phyloP scores from a whole-genome alignment of 805 yeast genomes.

The Phaffomyces thermotolerans region DNA sequence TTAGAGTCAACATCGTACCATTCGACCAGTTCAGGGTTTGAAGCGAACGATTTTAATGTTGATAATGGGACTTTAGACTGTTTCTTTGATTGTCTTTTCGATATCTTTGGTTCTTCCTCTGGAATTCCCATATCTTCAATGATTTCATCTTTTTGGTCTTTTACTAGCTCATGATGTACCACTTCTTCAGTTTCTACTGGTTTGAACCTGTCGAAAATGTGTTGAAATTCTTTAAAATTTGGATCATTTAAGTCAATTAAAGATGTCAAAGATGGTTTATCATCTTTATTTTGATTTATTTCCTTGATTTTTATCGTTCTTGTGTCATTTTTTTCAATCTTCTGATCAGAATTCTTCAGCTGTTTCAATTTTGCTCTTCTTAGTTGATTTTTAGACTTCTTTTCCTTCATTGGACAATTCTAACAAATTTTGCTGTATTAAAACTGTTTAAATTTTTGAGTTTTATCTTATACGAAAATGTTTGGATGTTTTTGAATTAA shows the following conservation, averaged over 20 bases:
- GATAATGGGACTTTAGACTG: conserved; percentile 58
- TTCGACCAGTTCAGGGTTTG: conserved; percentile 68
- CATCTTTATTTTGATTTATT: neutral
- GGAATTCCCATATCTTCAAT: conserved; percentile 22
- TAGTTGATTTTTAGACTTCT: conserved; percentile 31
- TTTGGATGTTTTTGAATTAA: neutral
- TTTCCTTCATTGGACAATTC: conserved; percentile 1
- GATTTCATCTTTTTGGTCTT: conserved; percentile 23
- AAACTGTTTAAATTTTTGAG: neutral
- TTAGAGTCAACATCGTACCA: conserved; percentile 84
- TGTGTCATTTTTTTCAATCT: neutral
- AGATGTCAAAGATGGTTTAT: conserved; percentile 15
- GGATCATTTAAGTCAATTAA: conserved; percentile 23
- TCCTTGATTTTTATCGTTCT: neutral
- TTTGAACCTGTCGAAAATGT: conserved; percentile 30
- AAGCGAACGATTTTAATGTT: conserved; percentile 51
- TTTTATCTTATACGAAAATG: neutral
- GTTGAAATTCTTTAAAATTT: conserved; percentile 27
- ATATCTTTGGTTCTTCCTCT: conserved; percentile 19
- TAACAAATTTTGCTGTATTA: neutral
- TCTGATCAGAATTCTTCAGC: conserved; percentile 4
- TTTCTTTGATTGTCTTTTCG: conserved; percentile 46
- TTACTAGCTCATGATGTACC: conserved; percentile 5
- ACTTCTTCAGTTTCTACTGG: conserved; percentile 7
- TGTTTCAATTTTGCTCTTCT: conserved; percentile 25